Base-by-base conservation (phyloP, 2,329 filamentous ascomycete species). In the Lecanicillium sp. region DNA sequence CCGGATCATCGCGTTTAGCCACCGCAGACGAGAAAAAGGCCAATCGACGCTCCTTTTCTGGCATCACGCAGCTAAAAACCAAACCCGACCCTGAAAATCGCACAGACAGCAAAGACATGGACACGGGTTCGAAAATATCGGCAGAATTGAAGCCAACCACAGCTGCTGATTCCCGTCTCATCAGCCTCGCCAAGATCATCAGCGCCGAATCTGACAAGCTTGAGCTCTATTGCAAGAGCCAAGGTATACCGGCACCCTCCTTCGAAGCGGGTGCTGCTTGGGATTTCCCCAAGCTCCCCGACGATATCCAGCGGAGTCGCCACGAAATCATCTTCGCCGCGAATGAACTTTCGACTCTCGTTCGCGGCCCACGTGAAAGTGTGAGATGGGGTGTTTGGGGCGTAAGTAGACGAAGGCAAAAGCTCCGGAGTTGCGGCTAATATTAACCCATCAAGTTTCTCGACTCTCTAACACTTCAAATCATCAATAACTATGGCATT, bases 321-420 rank as follows among this genome's bases (percentile, higher is more conserved):
- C 65, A 68, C 46, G 69, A 72, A 48, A 65, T 79, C 43, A 66
- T 78, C 6, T 65, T 65, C 50, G 74, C 75, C 8, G 72, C 73
- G 2, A 69, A 64, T 48, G 72, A 78, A 52, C 63, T 79, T 12
- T 66, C 64, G 2, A 60, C 66, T 39, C 60, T 79, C 43, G 69
- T 73, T 14, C 67, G 71, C 19, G 76, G 76, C 0, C 75, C 76
- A 0, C 64, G 67, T 29, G 74, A 79, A 54, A 65, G 61, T n/a
- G 55, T 79, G 7, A 64, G 75, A 60, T 79, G 73, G 72, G 67
- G 70, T 44, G 65, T 72, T 45, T 78, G 72, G 75, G 71, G 68
- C 56, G 74, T 76, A 56, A 60, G 72, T 63, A 23, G 37, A 39
- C n/a, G 42, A 54, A 60, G 19, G 60, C 24, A 43, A 54, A 60